Evolutionary conservation across 139 green algal genomes (phyloP), one percentile per base, ranked within the genome.

Genomic region (Chlamydomonas asymmetrica): DNA sequence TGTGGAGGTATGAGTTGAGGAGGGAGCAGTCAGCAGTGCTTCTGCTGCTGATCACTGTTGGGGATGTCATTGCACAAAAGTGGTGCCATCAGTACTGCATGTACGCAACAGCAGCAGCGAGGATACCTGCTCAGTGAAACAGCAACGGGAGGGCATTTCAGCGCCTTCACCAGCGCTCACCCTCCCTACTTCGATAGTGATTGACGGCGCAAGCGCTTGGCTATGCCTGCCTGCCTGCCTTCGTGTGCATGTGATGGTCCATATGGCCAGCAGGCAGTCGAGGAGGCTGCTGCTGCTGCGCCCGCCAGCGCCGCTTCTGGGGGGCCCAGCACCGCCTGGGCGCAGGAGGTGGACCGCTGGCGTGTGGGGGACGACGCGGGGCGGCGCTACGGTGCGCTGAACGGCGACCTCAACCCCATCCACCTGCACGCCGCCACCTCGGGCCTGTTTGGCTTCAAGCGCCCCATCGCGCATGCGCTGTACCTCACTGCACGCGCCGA

Each of bases 391-490:
- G 86, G 80, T 0, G 39, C 54, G 8, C 77, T 91, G 10, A 90
- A 81, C 50, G 84, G 81, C 41, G 86, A 91, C 72, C 56, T 88
- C 8, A 88, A 88, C 71, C 83, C 83, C 59, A 88, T 88, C 66
- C 83, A 88, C 71, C 68, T 88, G 29, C 49, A 83, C 63, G 16
- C 80, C 2, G 2, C 70, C 9, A 86, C 74, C 22, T 71, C 73
- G 29, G 39, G 63, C 3, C 72, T 90, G 67, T 91, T 91, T 76
- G 84, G 87, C 32, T 91, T 88, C 75, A 87, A 87, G 76, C 73
- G 79, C 45, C 84, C 84, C 39, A 91, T 91, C 59, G 84, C 82
- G 2, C 87, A 91, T 60, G 84, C 87, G 40, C 81, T 91, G 63
- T 91, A 75, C 75, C 73, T 89, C 31, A 78, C 86, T 38, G 73